Evolutionary conservation across 2,329 filamentous ascomycete species (phyloP).

Genomic region (Diaporthe vaccinii): DNA sequence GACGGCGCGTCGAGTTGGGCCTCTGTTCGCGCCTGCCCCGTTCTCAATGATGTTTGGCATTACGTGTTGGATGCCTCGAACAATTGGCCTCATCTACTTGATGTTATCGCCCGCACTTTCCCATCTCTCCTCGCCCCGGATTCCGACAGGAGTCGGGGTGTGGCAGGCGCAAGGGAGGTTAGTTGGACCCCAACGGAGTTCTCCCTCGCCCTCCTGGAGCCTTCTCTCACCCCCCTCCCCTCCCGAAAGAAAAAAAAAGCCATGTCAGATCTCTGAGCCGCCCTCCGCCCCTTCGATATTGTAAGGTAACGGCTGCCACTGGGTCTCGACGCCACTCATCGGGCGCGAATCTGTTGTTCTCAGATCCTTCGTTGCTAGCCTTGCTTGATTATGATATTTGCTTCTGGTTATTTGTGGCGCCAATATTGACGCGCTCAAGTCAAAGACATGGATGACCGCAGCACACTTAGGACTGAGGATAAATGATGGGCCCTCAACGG

Average conservation of each 20-base stretch:
- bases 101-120: neutral
- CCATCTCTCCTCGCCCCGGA: neutral
- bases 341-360: neutral
- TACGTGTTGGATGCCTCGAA: neutral
- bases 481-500: neutral
- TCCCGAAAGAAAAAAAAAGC: neutral
- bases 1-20: neutral
- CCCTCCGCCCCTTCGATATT: slow-evolving; percentile 22
- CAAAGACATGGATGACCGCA: slow-evolving; percentile 6
- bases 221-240: neutral
- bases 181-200: slow-evolving; percentile 16
- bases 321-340: slow-evolving; percentile 14
- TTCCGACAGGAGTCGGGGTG: slow-evolving; percentile 7
- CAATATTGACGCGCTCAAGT: slow-evolving; percentile 10
- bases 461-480: neutral
- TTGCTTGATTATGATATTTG: slow-evolving; percentile 5
- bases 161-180: slow-evolving; percentile 24
- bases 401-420: slow-evolving; percentile 25
- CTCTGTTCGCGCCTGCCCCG: neutral
- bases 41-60: neutral
- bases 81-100: neutral
- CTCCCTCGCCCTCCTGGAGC: slow-evolving; percentile 14
- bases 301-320: slow-evolving; percentile 25
- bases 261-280: slow-evolving; percentile 21
- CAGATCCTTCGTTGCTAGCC: neutral